Evolutionary conservation across 2,329 filamentous ascomycete genomes (phyloP), one percentile per base, ranked within the genome.

Genomic region (Arthrobotrys iridis): DNA sequence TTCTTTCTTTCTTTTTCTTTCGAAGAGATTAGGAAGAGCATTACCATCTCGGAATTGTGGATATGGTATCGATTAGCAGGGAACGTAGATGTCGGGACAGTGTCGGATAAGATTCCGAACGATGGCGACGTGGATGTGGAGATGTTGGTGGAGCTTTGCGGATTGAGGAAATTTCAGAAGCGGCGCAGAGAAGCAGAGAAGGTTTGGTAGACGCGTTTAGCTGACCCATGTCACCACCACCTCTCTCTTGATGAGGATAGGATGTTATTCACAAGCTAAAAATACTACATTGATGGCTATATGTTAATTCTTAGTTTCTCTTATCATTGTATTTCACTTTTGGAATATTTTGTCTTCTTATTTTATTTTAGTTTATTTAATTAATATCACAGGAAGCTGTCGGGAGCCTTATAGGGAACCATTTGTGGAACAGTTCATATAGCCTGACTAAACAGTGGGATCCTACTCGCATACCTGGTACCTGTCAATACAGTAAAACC

Each of bases 151-250:
- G 24, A 41, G 60, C 40, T n/a, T n/a, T 64, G 30, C 24, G 6
- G 45, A 20, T 46, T 18, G 37, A 60, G 28, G 46, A 68, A 60
- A 57, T 60, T 68, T 48, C 37, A 18, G 64, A 33, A 11, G 22
- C 28, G 63, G 52, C 64, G 52, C 45, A 66, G 20, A 24, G 18
- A 43, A 43, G 37, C 22, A 37, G 43, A 24, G 52, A 30, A 41
- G 40, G 33, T 58, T 66, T 41, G 62, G 62, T 62, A 57, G 66
- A 71, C 66, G 66, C 66, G 66, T 71, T 71, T 45, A 30, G 55
- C 40, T 41, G 7, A 15, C 22, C 55, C 55, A n/a, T 30, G 50
- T 18, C 50, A 22, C 40, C 11, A n/a, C n/a, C 30, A 48, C 43
- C 24, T 18, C 24, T 7, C 24, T 28, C 20, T 24, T 45, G 13